Percentiles rank a stretch among this genome's conserved stretches.
phyloP scores from a whole-genome alignment of 371 early-diverging fungal genomes.

The Saksenaea oblongispora region DNA sequence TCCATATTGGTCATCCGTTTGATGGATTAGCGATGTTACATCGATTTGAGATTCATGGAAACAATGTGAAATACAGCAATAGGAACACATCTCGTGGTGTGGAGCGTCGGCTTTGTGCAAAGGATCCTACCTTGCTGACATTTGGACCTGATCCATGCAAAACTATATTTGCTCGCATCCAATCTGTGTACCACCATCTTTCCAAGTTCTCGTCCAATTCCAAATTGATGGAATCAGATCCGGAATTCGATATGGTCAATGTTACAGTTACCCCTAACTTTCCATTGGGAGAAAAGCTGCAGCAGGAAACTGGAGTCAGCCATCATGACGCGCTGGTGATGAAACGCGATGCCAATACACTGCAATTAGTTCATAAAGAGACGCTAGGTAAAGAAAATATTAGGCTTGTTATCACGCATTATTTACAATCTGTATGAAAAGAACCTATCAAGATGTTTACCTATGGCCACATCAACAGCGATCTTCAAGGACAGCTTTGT shows the following conservation, averaged over 20 bases:
- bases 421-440: conserved; percentile 4
- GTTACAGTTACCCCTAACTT: conserved; percentile 69
- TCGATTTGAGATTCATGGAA: conserved; percentile 42
- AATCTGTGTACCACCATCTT: conserved; percentile 45
- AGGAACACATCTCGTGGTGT: conserved; percentile 51
- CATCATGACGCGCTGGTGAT: conserved; percentile 44
- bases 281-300: conserved; percentile 43
- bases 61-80: conserved; percentile 34
- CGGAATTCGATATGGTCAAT: conserved; percentile 59
- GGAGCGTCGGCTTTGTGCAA: conserved; percentile 32
- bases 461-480: conserved; percentile 49
- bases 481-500: conserved; percentile 49
- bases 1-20: conserved; percentile 63
- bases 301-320: conserved; percentile 34
- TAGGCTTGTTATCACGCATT: background rate
- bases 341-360: conserved; percentile 59
- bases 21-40: conserved; percentile 64
- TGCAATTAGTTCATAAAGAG: conserved; percentile 59
- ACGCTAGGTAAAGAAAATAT: conserved; percentile 31
- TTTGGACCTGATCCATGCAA: conserved; percentile 65
- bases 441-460: conserved; percentile 54
- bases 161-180: conserved; percentile 56
- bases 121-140: conserved; percentile 44
- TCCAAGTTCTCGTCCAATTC: conserved; percentile 31
- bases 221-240: conserved; percentile 33